phyloP scores from a whole-genome alignment of 2,329 filamentous ascomycete genomes.

The Xylaria hypoxylon region DNA sequence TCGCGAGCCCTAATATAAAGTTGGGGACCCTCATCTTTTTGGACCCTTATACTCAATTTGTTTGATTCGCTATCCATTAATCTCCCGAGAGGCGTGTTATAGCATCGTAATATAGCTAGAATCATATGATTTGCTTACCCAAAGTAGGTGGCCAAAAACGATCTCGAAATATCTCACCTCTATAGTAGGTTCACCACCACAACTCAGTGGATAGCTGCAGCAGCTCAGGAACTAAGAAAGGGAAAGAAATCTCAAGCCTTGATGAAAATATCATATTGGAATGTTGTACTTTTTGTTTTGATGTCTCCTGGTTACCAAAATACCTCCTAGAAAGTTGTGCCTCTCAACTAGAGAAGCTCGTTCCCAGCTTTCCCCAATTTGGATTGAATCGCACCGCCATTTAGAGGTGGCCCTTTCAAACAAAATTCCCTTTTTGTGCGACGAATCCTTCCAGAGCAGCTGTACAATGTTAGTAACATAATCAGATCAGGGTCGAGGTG shows the following conservation, averaged over 20 bases:
- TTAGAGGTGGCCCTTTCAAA: not conserved
- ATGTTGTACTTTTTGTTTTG: conserved; percentile 4
- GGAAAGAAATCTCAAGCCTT: no score
- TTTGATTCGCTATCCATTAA: not conserved
- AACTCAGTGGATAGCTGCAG: no score
- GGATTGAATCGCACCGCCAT: not conserved
- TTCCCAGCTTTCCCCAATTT: not conserved
- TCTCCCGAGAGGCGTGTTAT: no score
- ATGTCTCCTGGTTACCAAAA: not conserved
- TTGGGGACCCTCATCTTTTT: not conserved
- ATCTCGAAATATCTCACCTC: no score
- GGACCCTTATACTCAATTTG: not conserved
- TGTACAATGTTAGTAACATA: conserved; percentile 47
- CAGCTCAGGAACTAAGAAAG: no score
- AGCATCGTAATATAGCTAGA: no score
- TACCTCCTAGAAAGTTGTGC: not conserved
- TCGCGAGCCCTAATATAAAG: conserved; percentile 3
- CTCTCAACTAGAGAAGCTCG: not conserved
- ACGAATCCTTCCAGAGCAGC: conserved; percentile 89
- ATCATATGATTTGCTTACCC: no score
- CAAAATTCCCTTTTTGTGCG: conserved; percentile 89
- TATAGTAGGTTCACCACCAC: no score
- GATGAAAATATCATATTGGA: no score
- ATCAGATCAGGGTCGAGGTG: conserved; percentile 6
- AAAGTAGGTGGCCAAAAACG: no score